phyloP scores from a whole-genome alignment of 2,329 filamentous ascomycete species.

The Cladosporium sp. region DNA sequence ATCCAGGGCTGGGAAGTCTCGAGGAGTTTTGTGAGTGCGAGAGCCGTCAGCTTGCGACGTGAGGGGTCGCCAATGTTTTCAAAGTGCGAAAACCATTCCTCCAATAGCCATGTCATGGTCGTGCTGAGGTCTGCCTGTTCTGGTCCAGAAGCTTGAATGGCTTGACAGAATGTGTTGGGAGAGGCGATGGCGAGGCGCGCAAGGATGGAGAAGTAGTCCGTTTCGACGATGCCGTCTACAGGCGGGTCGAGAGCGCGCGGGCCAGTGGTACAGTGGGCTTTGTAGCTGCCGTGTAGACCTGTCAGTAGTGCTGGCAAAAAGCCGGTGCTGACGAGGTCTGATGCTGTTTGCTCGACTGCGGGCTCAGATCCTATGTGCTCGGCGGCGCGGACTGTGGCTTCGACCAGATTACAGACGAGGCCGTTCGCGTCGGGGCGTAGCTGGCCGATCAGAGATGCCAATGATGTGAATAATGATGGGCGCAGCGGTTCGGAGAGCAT shows the following conservation, averaged over 20 bases:
- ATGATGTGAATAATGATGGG: slow-evolving; percentile 33
- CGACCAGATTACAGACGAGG: slow-evolving; percentile 43
- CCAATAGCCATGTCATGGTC: slow-evolving; percentile 46
- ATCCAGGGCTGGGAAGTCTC: slow-evolving; percentile 55
- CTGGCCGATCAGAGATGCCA: slow-evolving; percentile 42
- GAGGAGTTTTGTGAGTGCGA: slow-evolving; percentile 68
- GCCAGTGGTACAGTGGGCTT: slow-evolving; percentile 75
- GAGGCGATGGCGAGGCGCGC: slow-evolving; percentile 72
- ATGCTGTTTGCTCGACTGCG: slow-evolving; percentile 46
- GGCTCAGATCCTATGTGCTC: slow-evolving; percentile 48
- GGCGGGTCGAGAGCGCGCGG: slow-evolving; percentile 67
- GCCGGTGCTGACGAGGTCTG: slow-evolving; percentile 55
- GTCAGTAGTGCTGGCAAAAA: slow-evolving; percentile 52
- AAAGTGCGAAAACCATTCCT: slow-evolving; percentile 64
- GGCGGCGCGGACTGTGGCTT: slow-evolving; percentile 48
- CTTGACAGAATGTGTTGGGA: slow-evolving; percentile 61
- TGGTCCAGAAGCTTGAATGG: slow-evolving; percentile 38
- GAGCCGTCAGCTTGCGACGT: slow-evolving; percentile 66
- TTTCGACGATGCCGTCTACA: slow-evolving; percentile 71
- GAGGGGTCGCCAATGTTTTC: slow-evolving; percentile 63
- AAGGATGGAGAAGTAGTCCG: slow-evolving; percentile 80
- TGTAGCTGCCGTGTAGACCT: slow-evolving; percentile 46
- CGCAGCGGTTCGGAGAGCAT: slow-evolving; percentile 43
- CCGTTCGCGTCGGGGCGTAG: slow-evolving; percentile 42
- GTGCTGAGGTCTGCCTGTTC: slow-evolving; percentile 26